Percentiles rank a stretch among this genome's conserved stretches.
Conservation (phyloP, 306 rosid genomes). For the Cyamopsis tetragonoloba region DNA sequence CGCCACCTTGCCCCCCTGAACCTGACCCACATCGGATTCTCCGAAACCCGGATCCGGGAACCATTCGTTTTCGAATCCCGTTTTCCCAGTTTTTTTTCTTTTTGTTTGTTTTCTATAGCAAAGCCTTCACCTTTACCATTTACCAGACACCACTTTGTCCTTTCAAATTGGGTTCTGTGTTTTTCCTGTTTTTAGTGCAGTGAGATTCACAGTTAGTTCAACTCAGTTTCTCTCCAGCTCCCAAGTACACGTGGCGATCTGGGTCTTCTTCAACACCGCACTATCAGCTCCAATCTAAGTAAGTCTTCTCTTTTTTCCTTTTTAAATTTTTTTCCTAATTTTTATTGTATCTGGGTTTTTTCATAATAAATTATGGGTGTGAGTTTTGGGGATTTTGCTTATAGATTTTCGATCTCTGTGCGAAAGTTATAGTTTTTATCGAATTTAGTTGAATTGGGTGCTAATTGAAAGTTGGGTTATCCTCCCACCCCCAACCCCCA, state of each 20-base stretch:
- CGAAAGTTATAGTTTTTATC: neutral
- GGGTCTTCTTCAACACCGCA: slow-evolving; percentile 51
- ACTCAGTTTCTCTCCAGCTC: slow-evolving; percentile 57
- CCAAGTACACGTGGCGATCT: slow-evolving; percentile 85
- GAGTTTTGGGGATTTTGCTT: slow-evolving; percentile 11
- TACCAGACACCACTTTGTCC: slow-evolving; percentile 22
- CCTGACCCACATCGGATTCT: slow-evolving; percentile 23
- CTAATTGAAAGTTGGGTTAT: slow-evolving; percentile 16
- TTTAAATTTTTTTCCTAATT: neutral
- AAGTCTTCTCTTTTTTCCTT: slow-evolving; percentile 27
- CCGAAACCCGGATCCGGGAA: slow-evolving; percentile 29
- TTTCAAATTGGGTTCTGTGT: slow-evolving; percentile 40
- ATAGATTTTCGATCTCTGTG: slow-evolving; percentile 18
- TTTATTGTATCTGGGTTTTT: neutral
- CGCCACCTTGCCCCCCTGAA: slow-evolving; percentile 32
- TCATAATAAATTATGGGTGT: neutral
- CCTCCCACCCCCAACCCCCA: neutral
- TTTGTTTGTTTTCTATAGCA: neutral
- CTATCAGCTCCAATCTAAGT: slow-evolving; percentile 56
- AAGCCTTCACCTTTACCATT: slow-evolving; percentile 21
- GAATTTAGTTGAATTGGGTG: slow-evolving; percentile 24
- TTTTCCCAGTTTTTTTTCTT: slow-evolving; percentile 1
- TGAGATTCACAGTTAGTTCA: slow-evolving; percentile 46
- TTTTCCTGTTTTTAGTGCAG: slow-evolving; percentile 43
- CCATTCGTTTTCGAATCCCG: slow-evolving; percentile 21